Base-by-base conservation (phyloP, 805 yeast genomes). In the Candida xiaguanensis region DNA sequence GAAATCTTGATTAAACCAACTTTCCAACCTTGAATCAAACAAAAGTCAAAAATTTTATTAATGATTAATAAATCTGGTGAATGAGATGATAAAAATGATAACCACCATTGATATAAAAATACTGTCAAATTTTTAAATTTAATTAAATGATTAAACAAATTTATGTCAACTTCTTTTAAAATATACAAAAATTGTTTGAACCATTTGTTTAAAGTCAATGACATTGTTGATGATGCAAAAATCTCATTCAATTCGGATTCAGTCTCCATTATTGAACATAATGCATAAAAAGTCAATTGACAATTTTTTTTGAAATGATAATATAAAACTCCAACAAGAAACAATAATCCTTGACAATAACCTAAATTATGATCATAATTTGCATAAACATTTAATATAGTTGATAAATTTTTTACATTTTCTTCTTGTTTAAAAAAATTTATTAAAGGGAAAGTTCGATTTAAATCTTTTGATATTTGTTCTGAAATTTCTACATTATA, bases 281-380 rank as follows among this genome's bases (percentile, higher is more conserved):
- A 60, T 8, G 76, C 67, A 54, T 67, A 80, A 57, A 72, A 80
- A 13, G 70, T 78, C 48, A 63, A 57, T 53, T 47, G 51, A 11
- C 53, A 48, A 31, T 56, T 59, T 40, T 51, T 51, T 18, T 55
- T 51, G 38, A 65, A 61, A 34, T 63, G 67, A 47, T 65, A 68
- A 43, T 74, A 64, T 27, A 80, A 59, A 4, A 80, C 78, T 2
- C 82, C 84, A 9, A 78, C 83, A 32, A 80, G 59, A 49, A 80
- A 80, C 18, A 81, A 70, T 14, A 80, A 59, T 5, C 86, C 86
- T 54, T 80, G 86, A 53, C 86, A 80, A 51, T 80, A 80, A 8
- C 86, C 86, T 47, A 80, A 74, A 47, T 79, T 82, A 38, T 71
- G 70, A 56, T 80, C 85, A 51, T 77, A 80, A 46, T 78, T 75